Percentiles rank a stretch among this genome's conserved stretches.
Conservation (phyloP, 2,329 filamentous ascomycete genomes). For the Beauveria medogensis region DNA sequence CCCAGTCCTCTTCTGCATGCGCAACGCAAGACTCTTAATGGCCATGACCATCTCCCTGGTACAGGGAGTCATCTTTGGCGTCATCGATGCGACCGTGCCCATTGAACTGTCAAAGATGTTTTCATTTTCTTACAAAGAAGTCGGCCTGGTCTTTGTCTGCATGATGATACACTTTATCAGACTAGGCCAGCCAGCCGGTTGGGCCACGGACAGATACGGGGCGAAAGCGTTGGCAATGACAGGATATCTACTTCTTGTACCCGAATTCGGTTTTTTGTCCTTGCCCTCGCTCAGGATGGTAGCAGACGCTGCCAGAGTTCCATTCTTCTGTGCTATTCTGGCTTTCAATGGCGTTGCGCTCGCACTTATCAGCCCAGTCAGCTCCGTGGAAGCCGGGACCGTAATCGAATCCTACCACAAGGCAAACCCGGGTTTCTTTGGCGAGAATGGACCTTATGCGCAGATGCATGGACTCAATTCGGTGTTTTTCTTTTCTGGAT, state of each 20-base stretch:
- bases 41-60: background rate
- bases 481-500: constrained; percentile 3
- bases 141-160: background rate
- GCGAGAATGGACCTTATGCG: constrained; percentile 12
- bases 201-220: constrained; percentile 8
- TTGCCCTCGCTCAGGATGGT: background rate
- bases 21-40: background rate
- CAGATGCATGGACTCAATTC: constrained; percentile 11
- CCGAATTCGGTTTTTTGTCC: background rate
- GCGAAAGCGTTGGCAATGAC: constrained; percentile 1
- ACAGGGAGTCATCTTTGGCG: background rate
- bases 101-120: background rate
- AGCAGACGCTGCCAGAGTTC: background rate
- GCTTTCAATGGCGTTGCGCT: constrained; percentile 6
- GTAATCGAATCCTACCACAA: constrained; percentile 8
- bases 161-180: background rate
- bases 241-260: background rate
- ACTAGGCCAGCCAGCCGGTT: constrained; percentile 5
- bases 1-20: background rate
- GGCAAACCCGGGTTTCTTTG: constrained; percentile 12
- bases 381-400: constrained; percentile 9
- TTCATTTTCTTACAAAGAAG: background rate
- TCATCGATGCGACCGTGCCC: background rate
- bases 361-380: background rate
- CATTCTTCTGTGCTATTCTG: background rate